phyloP scores from a whole-genome alignment of 345 rosid genomes.

The Kandelia obovata region DNA sequence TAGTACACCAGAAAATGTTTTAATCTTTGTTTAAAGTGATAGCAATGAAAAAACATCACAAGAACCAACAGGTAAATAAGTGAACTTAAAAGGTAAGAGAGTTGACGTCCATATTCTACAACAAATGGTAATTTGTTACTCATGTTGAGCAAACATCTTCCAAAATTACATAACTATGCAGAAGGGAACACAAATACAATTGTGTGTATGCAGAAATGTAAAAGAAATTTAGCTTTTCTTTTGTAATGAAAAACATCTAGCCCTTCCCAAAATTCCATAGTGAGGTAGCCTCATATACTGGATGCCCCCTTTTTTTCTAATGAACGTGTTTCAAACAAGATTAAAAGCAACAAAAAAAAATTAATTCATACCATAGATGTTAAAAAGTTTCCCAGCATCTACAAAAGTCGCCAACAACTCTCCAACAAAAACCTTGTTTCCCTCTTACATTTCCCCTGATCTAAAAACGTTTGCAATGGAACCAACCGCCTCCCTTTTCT shows the following conservation, averaged over 20 bases:
- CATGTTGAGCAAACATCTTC: background rate
- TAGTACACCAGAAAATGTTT: too few relatives aligned
- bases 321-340: background rate
- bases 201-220: background rate
- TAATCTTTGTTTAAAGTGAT: too few relatives aligned
- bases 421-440: slow-evolving; percentile 84
- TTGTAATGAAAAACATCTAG: too few relatives aligned
- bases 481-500: slow-evolving; percentile 93
- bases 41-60: too few relatives aligned
- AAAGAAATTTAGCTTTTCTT: background rate
- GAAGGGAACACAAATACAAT: background rate
- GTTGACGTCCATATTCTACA: background rate
- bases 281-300: too few relatives aligned
- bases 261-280: too few relatives aligned
- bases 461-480: slow-evolving; percentile 60
- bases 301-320: too few relatives aligned
- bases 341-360: background rate
- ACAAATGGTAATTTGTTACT: background rate
- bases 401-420: slow-evolving; percentile 93
- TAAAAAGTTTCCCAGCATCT: slow-evolving; percentile 82
- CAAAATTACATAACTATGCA: background rate
- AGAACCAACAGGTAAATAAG: too few relatives aligned
- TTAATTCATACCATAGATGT: slow-evolving; percentile 57
- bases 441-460: slow-evolving; percentile 84
- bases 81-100: too few relatives aligned